These are phyloP conservation scores for Cochlearia excelsa DNA, from an alignment of 345 rosid genomes.

Conservation along the genomic window DNA sequence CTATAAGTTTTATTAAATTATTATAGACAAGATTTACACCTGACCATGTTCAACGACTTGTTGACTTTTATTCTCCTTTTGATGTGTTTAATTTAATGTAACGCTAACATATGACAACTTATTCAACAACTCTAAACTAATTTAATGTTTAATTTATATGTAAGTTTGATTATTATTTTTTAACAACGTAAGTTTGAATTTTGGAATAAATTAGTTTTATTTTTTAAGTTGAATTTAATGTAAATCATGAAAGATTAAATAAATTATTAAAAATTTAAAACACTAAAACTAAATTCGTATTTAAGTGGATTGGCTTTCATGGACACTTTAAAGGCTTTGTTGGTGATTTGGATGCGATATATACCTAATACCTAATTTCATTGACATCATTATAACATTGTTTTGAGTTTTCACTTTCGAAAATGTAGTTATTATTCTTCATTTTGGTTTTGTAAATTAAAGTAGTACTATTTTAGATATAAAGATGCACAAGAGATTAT, in stretches of 20 bases:
- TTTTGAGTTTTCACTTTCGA: slow-evolving; percentile 5
- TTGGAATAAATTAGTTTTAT: neutral
- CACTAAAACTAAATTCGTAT: neutral
- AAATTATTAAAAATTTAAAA: neutral
- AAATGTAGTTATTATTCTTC: slow-evolving; percentile 2
- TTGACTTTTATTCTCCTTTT: slow-evolving; percentile 10
- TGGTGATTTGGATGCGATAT: slow-evolving; percentile 20
- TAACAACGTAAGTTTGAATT: no score
- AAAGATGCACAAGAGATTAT: slow-evolving; percentile 9
- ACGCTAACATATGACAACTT: neutral
- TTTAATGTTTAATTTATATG: no score
- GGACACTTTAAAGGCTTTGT: neutral
- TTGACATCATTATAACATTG: slow-evolving; percentile 17
- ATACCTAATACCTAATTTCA: slow-evolving; percentile 31
- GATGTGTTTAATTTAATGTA: slow-evolving; percentile 27
- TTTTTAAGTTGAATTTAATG: no score
- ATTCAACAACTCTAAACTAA: no score
- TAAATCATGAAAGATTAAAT: no score
- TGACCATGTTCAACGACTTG: slow-evolving; percentile 28
- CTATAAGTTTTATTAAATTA: neutral
- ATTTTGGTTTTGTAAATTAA: neutral
- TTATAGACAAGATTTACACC: slow-evolving; percentile 4
- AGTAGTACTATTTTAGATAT: neutral
- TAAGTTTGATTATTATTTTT: no score
- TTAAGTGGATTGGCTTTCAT: slow-evolving; percentile 15